Evolutionary conservation across 2,329 filamentous ascomycete genomes (phyloP).

Genomic region (Ophiognomonia clavigignenti-juglandacearum): DNA sequence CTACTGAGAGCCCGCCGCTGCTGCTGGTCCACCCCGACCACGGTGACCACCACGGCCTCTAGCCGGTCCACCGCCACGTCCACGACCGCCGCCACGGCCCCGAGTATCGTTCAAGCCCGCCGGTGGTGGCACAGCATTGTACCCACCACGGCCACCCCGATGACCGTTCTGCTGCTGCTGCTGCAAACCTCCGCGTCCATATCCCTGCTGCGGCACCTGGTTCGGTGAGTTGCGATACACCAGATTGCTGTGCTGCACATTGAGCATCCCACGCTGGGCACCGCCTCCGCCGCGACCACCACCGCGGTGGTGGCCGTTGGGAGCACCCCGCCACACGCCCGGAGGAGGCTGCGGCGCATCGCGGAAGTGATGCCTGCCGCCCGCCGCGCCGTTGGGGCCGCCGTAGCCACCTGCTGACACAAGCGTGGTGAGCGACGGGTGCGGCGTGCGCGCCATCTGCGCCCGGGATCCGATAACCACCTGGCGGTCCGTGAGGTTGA

Average conservation of each 20-base stretch:
- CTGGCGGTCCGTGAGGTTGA: constrained; percentile 82
- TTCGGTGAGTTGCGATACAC: constrained; percentile 42
- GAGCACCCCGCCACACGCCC: constrained; percentile 53
- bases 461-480: constrained; percentile 65
- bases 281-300: constrained; percentile 29
- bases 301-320: constrained; percentile 38
- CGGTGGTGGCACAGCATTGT: constrained; percentile 58
- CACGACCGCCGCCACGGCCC: constrained; percentile 31
- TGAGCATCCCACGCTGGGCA: constrained; percentile 23
- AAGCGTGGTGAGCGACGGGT: constrained; percentile 43
- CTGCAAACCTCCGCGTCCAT: constrained; percentile 7
- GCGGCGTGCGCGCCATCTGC: constrained; percentile 46
- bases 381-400: constrained; percentile 39
- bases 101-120: constrained; percentile 44
- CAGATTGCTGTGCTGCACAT: constrained; percentile 46
- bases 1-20: too few species aligned
- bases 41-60: constrained; percentile 13
- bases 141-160: constrained; percentile 32
- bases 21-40: too few species aligned
- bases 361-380: constrained; percentile 58
- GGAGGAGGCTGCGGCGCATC: constrained; percentile 54
- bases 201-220: constrained; percentile 22
- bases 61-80: constrained; percentile 12
- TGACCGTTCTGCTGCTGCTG: constrained; percentile 18
- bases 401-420: constrained; percentile 39